These are phyloP conservation scores for Lodderomyces elongisporus DNA, from an alignment of 1,139 yeast genomes.

Conservation along the genomic window DNA sequence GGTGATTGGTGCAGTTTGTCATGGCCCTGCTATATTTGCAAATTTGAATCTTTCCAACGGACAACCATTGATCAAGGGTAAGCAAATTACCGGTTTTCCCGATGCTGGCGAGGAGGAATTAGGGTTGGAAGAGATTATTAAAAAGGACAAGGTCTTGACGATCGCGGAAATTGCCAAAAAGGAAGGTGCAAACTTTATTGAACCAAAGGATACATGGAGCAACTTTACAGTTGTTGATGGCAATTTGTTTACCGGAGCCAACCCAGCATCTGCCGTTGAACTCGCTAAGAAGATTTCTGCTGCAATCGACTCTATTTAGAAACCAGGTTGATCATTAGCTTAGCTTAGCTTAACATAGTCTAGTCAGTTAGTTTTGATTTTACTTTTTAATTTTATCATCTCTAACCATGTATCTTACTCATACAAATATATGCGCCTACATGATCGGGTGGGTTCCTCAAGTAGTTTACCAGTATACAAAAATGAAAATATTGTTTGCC, in stretches of 20 bases:
- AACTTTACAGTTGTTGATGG: conserved; percentile 50
- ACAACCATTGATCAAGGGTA: conserved; percentile 44
- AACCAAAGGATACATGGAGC: conserved; percentile 50
- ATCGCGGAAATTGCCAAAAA: conserved; percentile 30
- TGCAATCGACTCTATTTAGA: conserved; percentile 8
- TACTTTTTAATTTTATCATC: too few species aligned
- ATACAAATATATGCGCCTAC: too few species aligned
- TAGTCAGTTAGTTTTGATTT: too few species aligned
- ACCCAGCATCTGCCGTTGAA: conserved; percentile 56
- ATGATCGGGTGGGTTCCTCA: too few species aligned
- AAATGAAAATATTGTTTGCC: too few species aligned
- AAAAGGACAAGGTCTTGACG: conserved; percentile 27
- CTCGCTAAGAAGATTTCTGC: conserved; percentile 31
- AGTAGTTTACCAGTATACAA: too few species aligned
- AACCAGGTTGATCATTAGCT: too few species aligned
- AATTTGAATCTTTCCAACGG: conserved; percentile 39
- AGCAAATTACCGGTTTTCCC: conserved; percentile 57
- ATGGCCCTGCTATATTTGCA: conserved; percentile 56
- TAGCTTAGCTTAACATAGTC: too few species aligned
- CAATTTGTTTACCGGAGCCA: conserved; percentile 54
- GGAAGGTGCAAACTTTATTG: conserved; percentile 40
- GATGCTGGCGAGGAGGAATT: conserved; percentile 46
- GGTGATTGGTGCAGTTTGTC: conserved; percentile 60
- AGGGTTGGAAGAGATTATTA: conserved; percentile 31
- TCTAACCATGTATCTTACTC: too few species aligned